Evolutionary conservation across 169 alveolate genomes (phyloP), one percentile per base, ranked within the genome.

Genomic region (Condylostoma magnum): DNA sequence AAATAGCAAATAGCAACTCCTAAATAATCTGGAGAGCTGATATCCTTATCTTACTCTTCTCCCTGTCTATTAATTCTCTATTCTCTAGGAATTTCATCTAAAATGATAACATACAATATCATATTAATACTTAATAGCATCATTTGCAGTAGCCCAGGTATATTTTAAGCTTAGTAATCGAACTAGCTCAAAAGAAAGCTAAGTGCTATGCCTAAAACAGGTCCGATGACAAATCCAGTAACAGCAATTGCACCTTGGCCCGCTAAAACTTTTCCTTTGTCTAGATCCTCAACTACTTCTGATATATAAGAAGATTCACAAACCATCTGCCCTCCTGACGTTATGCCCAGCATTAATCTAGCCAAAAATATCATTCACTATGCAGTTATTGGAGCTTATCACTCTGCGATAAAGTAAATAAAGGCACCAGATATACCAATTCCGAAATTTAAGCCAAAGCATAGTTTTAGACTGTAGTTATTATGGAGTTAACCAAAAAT

Each of bases 1-100:
- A 70, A 38, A 4, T 54, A 41, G 38, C 69, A 30, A 1, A 53
- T 56, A 15, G 34, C 8, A 18, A 70, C 71, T 27, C 79, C 79
- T 4, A 41, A 41, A 41, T 10, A 15, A 10, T 41, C 15, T 15
- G 48, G 48, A 10, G 48, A n/a, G n/a, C n/a, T n/a, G n/a, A n/a
- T n/a, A n/a, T n/a, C n/a, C n/a, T n/a, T n/a, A n/a, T n/a, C n/a
- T n/a, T n/a, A n/a, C n/a, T n/a, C n/a, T n/a, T n/a, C n/a, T n/a
- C n/a, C n/a, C n/a, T n/a, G n/a, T n/a, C n/a, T n/a, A n/a, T n/a
- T n/a, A n/a, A n/a, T n/a, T n/a, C n/a, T n/a, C n/a, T n/a, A n/a
- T n/a, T n/a, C n/a, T n/a, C n/a, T n/a, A n/a, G n/a, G n/a, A n/a
- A n/a, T n/a, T n/a, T n/a, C n/a, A n/a, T n/a, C n/a, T n/a, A n/a